Base-by-base conservation (phyloP, 1,139 yeast species). In the Blastobotrys buckinghamii region DNA sequence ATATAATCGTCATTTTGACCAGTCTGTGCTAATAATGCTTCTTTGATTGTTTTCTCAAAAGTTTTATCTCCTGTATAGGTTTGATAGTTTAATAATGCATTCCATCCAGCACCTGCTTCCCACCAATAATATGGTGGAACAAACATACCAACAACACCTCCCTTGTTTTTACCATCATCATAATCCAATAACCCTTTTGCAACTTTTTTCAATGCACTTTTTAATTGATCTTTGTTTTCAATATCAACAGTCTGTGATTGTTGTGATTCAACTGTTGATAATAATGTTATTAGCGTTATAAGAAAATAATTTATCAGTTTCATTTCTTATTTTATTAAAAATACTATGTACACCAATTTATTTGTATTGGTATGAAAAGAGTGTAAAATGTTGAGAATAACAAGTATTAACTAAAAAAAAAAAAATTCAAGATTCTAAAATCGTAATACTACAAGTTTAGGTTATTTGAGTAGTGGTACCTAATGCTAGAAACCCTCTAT, bases 71-170 rank as follows among this genome's bases (percentile, higher is more conserved):
- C 78, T 72, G 87, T 79, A 61, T 75, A 82, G 61, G 65, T 82
- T 70, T 87, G 77, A 65, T 81, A 84, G 65, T 89, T 96, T 42
- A 89, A 67, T 75, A 90, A 73, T 19, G 86, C 75, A 6, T 96
- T 95, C 87, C 89, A 87, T 5, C 95, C 96, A 55, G 95, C 96
- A 62, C 97, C 97, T 32, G 96, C 96, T 70, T 89, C 92, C 97
- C 97, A 89, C 97, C 97, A 41, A 73, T 89, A 90, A 74, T 89
- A 89, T 1, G 97, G 97, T 64, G 71, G 67, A 1, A 84, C 70
- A 65, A 89, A 85, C 90, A 83, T 81, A 47, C 97, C 97, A 40
- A 87, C 69, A 20, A 88, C 77, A 35, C 45, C 45, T 22, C 30
- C 33, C 10, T 3, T 2, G 26, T 34, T 35, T n/a, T 9, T 33